phyloP scores from a whole-genome alignment of 352 stramenopile species.

The Globisporangium apiculatum region DNA sequence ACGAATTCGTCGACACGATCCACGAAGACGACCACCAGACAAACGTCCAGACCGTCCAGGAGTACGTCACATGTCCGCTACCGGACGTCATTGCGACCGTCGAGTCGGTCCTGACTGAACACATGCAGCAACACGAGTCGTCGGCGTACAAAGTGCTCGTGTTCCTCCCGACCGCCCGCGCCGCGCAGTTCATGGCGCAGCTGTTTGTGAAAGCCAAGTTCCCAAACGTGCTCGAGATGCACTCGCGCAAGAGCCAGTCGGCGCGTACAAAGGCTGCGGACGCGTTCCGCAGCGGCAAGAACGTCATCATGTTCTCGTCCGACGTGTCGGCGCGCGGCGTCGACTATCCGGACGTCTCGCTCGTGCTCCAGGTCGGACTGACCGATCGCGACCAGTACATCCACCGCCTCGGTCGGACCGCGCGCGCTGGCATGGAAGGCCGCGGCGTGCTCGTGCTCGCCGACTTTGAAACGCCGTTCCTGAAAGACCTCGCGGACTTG shows the following conservation, averaged over 20 bases:
- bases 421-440: constrained; percentile 81
- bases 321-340: constrained; percentile 93
- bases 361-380: constrained; percentile 79
- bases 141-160: constrained; percentile 93
- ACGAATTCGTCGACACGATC: constrained; percentile 93
- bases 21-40: constrained; percentile 87
- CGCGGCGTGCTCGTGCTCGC: constrained; percentile 77
- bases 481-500: constrained; percentile 65
- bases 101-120: constrained; percentile 58
- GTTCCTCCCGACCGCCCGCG: constrained; percentile 90
- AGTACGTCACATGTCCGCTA: constrained; percentile 69
- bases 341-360: constrained; percentile 93
- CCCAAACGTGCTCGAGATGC: constrained; percentile 89
- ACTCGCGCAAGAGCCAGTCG: constrained; percentile 93
- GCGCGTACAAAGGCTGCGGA: constrained; percentile 84
- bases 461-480: constrained; percentile 75
- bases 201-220: constrained; percentile 79
- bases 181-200: constrained; percentile 86
- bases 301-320: constrained; percentile 91
- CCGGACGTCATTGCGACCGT: constrained; percentile 67
- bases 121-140: constrained; percentile 35
- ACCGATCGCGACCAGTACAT: constrained; percentile 93
- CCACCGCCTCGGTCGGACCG: constrained; percentile 93
- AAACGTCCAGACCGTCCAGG: constrained; percentile 87
- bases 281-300: constrained; percentile 83